Evolutionary conservation across 257 asterid species (phyloP).

Genomic region (Verbascum thapsus): DNA sequence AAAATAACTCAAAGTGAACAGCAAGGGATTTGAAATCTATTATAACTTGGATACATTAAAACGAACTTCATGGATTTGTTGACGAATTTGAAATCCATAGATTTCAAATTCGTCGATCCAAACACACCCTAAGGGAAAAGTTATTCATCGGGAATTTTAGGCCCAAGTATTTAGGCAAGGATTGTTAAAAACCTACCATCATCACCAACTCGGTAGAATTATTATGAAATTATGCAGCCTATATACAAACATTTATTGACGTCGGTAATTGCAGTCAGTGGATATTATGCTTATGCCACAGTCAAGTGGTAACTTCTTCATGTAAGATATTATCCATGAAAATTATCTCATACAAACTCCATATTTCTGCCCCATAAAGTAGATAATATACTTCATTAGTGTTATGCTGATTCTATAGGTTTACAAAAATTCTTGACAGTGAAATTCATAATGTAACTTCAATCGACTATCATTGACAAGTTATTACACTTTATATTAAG

Average conservation of each 20-base stretch:
- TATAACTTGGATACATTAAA: no score
- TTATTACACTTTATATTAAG: not conserved
- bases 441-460: slow-evolving; percentile 5
- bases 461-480: slow-evolving; percentile 17
- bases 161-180: no score
- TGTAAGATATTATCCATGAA: not conserved
- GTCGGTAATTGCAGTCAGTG: not conserved
- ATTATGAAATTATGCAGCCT: not conserved
- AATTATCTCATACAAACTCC: not conserved
- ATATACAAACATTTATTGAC: not conserved
- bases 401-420: not conserved
- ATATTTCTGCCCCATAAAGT: not conserved
- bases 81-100: no score
- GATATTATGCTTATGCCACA: not conserved
- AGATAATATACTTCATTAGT: not conserved
- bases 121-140: no score
- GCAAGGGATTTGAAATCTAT: no score
- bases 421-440: not conserved
- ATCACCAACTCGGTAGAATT: not conserved
- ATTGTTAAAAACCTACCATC: not conserved
- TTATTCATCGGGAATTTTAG: no score
- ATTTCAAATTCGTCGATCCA: no score
- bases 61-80: no score
- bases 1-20: no score
- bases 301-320: not conserved